Evolutionary conservation across 768 basidiomycete genomes (phyloP).

Genomic region (Brasilioporus rufonigricans): DNA sequence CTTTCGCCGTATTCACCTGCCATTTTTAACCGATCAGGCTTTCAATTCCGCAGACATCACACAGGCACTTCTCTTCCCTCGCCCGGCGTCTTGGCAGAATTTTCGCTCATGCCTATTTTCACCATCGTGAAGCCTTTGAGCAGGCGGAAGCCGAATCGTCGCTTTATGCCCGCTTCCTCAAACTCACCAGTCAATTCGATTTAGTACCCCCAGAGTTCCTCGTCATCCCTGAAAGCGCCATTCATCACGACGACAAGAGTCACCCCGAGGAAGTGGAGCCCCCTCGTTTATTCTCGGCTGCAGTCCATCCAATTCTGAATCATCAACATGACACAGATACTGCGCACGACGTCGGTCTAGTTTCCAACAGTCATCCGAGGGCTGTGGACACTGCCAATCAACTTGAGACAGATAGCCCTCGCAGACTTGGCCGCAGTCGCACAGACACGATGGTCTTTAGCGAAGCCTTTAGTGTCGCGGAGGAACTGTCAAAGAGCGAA

Average conservation of each 20-base stretch:
- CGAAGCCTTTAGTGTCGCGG: slow-evolving; percentile 38
- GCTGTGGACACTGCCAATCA: slow-evolving; percentile 14
- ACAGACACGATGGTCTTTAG: slow-evolving; percentile 78
- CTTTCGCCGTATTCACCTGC: slow-evolving; percentile 16
- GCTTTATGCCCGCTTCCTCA: slow-evolving; percentile 86
- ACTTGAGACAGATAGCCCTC: slow-evolving; percentile 37
- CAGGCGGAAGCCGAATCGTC: slow-evolving; percentile 90
- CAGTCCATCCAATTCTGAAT: slow-evolving; percentile 32
- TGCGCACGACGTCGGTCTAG: slow-evolving; percentile 3
- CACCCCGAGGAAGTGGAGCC: slow-evolving; percentile 36
- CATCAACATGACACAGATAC: slow-evolving; percentile 11
- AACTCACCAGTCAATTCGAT: slow-evolving; percentile 74
- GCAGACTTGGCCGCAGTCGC: slow-evolving; percentile 50
- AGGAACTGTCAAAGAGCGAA: slow-evolving; percentile 35
- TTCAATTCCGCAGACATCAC: slow-evolving; percentile 75
- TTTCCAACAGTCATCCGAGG: slow-evolving; percentile 19
- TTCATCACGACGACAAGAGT: slow-evolving; percentile 27
- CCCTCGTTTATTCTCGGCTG: slow-evolving; percentile 40
- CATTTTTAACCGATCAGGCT: slow-evolving; percentile 48
- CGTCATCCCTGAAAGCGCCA: slow-evolving; percentile 60
- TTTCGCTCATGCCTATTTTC: slow-evolving; percentile 95
- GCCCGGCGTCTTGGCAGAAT: slow-evolving; percentile 91
- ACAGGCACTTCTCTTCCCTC: slow-evolving; percentile 86
- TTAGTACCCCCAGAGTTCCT: slow-evolving; percentile 83
- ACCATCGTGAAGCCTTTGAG: slow-evolving; percentile 89